Base-by-base conservation (phyloP, 352 stramenopile species). In the Phytophthora quininea region DNA sequence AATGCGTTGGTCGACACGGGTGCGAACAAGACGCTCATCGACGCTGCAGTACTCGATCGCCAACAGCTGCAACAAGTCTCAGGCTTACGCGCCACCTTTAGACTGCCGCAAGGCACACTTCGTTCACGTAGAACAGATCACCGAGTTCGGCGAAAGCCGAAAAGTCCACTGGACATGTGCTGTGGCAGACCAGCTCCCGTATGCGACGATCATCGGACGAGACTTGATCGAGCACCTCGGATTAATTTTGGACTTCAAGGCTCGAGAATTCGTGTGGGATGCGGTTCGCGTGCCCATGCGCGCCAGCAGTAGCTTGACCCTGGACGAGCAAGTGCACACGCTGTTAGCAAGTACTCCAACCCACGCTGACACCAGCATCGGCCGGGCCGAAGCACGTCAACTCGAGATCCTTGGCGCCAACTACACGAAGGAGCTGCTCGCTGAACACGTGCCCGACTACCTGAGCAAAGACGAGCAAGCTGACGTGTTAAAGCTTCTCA, bases 241-340 rank as follows among this genome's bases (percentile, higher is more conserved):
- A n/a, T 35, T 61, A 14, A 53, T 61, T 47, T 38, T 65, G 15
- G 48, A 58, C 58, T 65, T 65, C 58, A 53, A 45, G 14, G 10
- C 35, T n/a, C 14, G 38, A 2, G 19, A 50, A 30, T 42, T 65
- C 47, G 46, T 42, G 12, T 53, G 48, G 58, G 58, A 65, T 58
- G 48, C n/a, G n/a, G n/a, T n/a, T n/a, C n/a, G n/a, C n/a, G n/a
- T n/a, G n/a, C n/a, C n/a, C n/a, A n/a, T n/a, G n/a, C n/a, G 29
- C 6, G 40, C 40, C 5, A 46, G 15, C 29, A 35, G 49, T 0
- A 14, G 48, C 29, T 46, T 65, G 38, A 24, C n/a, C n/a, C n/a
- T n/a, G n/a, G 40, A 11, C 48, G 48, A 10, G 5, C 27, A 15
- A 64, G 38, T 33, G 49, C 14, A 9, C 54, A n/a, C n/a, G n/a